Evolutionary conservation across 805 yeast genomes (phyloP), one percentile per base, ranked within the genome.

Genomic region (Teunomyces kruisii): DNA sequence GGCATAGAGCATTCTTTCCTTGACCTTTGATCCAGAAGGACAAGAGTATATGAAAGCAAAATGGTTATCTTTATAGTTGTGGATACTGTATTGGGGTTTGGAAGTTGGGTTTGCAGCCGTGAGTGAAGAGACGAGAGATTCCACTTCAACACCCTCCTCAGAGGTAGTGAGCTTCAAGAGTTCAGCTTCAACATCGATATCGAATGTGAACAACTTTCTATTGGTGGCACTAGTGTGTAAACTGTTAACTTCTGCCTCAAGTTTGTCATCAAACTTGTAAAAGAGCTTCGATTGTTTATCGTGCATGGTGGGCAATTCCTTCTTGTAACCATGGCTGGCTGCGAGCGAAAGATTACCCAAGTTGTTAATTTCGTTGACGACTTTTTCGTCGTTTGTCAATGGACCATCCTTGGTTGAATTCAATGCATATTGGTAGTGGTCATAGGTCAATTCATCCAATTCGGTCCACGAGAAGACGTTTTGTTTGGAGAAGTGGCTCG

Each of bases 1-100:
- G 1, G 99, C 98, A 58, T 90, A 89, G 41, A 90, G 63, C 97
- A 92, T 92, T 56, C 98, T 78, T 42, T 90, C 94, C 63, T 84
- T 86, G 32, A 94, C 94, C 65, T 83, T 84, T 35, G 96, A 84
- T 1, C 91, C 90, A 0, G 95, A 81, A 3, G 99, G 98, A 64
- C 97, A 91, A 6, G 92, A 76, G 61, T 88, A 88, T 27, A 91
- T 79, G 62, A 92, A 90, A 28, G 79, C 79, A 31, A 57, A 54
- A 37, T 71, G 63, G 1, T 60, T 65, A 6, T 52, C 53, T 1
- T 67, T 65, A 49, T 70, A 70, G 40, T 70, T 75, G 58, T 76
- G 77, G 19, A 87, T 51, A 26, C 80, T 79, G 61, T 81, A 90
- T 30, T 56, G 57, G 67, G 88, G 65, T 83, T 89, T 48, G 58